phyloP scores from a whole-genome alignment of 331 rosid genomes.

The Telfairia occidentalis region DNA sequence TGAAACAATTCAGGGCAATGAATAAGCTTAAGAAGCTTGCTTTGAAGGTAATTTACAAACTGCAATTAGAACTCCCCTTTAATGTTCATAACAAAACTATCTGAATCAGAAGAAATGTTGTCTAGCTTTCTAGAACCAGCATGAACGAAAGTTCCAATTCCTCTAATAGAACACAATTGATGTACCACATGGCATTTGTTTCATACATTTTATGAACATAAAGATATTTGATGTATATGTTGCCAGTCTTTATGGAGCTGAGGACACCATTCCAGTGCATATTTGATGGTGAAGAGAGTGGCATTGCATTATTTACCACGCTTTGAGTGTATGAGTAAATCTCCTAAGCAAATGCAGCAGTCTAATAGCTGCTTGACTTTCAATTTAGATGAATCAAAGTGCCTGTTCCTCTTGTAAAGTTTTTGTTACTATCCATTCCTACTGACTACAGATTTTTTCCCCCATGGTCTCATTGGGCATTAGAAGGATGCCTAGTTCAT shows the following conservation, averaged over 20 bases:
- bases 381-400: not conserved
- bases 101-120: not conserved
- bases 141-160: not conserved
- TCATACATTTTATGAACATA: not conserved
- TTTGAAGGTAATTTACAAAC: constrained; percentile 56
- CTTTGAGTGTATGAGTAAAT: not conserved
- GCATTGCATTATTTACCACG: not conserved
- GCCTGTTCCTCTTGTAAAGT: not conserved
- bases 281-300: not conserved
- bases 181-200: not conserved
- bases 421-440: not conserved
- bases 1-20: constrained; percentile 98
- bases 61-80: constrained; percentile 8
- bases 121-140: not conserved
- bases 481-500: not conserved
- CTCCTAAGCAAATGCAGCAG: not conserved
- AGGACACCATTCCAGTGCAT: not conserved
- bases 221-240: not conserved
- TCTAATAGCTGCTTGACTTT: not conserved
- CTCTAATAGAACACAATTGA: not conserved
- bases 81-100: constrained; percentile 3
- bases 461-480: not conserved
- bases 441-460: not conserved
- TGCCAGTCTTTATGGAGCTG: not conserved
- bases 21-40: constrained; percentile 91